Base-by-base conservation (phyloP, 768 basidiomycete genomes). In the Aureoboletus auriporus region DNA sequence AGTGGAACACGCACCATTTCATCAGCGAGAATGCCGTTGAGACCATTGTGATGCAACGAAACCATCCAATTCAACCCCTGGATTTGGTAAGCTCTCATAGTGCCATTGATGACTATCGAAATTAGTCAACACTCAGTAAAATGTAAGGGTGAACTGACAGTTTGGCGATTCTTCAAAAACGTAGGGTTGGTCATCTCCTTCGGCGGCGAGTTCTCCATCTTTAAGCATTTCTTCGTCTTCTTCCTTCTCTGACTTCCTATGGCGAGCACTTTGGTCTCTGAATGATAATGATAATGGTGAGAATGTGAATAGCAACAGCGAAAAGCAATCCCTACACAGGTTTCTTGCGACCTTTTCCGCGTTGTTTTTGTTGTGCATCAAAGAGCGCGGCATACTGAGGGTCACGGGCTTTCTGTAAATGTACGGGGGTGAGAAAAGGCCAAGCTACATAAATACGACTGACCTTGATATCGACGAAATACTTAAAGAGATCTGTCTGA, bases 31-130 rank as follows among this genome's bases (percentile, higher is more conserved):
- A 98, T 98, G 42, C 95, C 94, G 52, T 97, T 97, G 52, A 98
- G 75, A 38, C 94, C 93, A 58, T 98, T 96, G 63, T 96, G 93
- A 60, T 99, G 87, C 3, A 99, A 73, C 0, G 92, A 89, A 4
- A 93, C 84, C 93, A 98, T 88, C 94, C 95, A 96, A 64, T 95
- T 95, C 37, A 97, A 69, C 26, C 96, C 96, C 61, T 97, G 94
- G 2, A 98, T 71, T 65, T 98, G 96, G 65, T 99, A 99, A 20
- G 84, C 77, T 20, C 96, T 78, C 94, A 99, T 96, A 42, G 69
- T 70, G 2, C 95, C 95, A 40, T 88, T 77, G 62, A 98, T 91
- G 64, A 84, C 94, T 95, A 57, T 50, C 29, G 44, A 28, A 20
- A 50, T 49, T 26, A 52, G 53, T 42, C 39, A n/a, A 39, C 14